Percentiles rank a stretch among this genome's conserved stretches.
phyloP scores from a whole-genome alignment of 169 alveolate species.

The Plasmodium cynomolgi region DNA sequence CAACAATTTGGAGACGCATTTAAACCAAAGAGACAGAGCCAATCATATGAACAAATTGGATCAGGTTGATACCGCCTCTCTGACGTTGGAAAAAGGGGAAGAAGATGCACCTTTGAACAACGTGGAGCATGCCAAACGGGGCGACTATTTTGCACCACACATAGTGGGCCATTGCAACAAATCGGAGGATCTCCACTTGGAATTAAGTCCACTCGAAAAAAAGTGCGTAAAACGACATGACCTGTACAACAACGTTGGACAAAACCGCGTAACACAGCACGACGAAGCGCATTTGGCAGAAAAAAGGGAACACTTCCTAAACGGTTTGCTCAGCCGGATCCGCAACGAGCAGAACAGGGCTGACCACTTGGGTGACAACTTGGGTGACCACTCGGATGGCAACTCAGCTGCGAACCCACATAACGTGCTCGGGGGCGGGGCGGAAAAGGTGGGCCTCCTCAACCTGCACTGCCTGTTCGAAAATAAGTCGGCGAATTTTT shows the following conservation, averaged over 20 bases:
- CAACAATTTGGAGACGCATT: background rate
- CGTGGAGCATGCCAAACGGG: background rate
- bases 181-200: background rate
- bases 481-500: slow-evolving; percentile 43
- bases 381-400: background rate
- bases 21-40: background rate
- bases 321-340: background rate
- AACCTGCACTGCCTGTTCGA: slow-evolving; percentile 61
- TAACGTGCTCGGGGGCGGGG: background rate
- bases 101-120: background rate
- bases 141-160: background rate
- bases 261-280: background rate
- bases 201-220: background rate
- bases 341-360: background rate
- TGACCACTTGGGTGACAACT: background rate
- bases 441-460: slow-evolving; percentile 23
- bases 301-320: background rate
- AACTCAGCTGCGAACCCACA: background rate
- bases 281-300: background rate
- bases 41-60: background rate
- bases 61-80: background rate
- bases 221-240: background rate
- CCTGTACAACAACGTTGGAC: background rate
- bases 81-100: background rate
- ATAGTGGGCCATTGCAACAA: background rate